Percentiles rank a stretch among this genome's conserved stretches.
These are phyloP conservation scores for Kondoa subrosea DNA, from an alignment of 768 basidiomycete species.

Conservation along the genomic window DNA sequence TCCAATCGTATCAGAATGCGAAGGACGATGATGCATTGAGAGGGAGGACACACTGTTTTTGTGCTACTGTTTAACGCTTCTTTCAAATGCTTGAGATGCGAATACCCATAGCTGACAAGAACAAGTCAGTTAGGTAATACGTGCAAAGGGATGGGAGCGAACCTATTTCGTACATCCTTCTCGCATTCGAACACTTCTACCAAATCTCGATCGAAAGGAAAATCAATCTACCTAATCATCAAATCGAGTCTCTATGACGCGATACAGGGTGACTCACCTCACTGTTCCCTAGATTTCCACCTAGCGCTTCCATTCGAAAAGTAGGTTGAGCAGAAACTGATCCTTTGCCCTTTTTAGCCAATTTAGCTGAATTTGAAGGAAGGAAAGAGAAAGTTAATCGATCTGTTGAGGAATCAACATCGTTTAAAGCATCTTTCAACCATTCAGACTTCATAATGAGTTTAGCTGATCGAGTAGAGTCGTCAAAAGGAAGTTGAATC, in stretches of 20 bases:
- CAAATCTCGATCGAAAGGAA: constrained; percentile 79
- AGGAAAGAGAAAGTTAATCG: not conserved
- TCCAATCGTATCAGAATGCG: not conserved
- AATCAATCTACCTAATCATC: constrained; percentile 56
- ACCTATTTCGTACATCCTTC: constrained; percentile 43
- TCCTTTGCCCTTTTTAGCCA: constrained; percentile 39
- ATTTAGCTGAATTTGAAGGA: constrained; percentile 1
- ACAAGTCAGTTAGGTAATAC: constrained; percentile 2
- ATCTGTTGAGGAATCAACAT: constrained; percentile 74
- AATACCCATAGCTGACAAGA: constrained; percentile 55
- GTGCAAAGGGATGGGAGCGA: not conserved
- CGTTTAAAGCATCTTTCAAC: constrained; percentile 80
- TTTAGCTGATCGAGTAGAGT: constrained; percentile 52
- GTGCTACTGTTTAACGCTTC: constrained; percentile 64
- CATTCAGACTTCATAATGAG: constrained; percentile 88
- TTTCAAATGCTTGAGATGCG: constrained; percentile 53
- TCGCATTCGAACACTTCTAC: constrained; percentile 76
- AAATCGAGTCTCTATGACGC: not conserved
- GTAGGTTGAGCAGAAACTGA: constrained; percentile 41
- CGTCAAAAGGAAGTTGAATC: constrained; percentile 62
- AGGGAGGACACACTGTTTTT: constrained; percentile 43
- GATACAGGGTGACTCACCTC: not conserved
- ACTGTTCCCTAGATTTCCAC: constrained; percentile 7
- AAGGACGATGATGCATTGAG: not conserved
- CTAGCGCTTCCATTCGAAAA: not conserved